phyloP scores from a whole-genome alignment of 2,329 filamentous ascomycete species.

The Colletotrichum somersetense region DNA sequence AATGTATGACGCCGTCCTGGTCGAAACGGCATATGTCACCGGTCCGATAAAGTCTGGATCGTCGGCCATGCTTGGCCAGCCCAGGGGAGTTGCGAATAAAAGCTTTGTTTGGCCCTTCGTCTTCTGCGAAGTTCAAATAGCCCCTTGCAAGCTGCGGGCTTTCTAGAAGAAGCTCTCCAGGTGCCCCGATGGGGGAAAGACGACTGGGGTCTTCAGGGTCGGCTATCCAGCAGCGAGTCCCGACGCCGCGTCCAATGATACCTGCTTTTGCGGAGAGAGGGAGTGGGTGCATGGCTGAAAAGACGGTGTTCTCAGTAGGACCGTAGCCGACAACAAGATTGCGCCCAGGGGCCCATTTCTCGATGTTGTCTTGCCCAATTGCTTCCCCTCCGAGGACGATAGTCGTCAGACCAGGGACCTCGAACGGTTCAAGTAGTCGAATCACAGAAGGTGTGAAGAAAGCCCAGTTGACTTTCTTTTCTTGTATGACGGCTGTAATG shows the following conservation, averaged over 20 bases:
- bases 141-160: constrained; percentile 30
- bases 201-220: constrained; percentile 20
- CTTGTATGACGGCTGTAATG: constrained; percentile 61
- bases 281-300: constrained; percentile 41
- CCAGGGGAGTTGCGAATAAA: constrained; percentile 31
- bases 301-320: constrained; percentile 43
- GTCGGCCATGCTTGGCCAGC: constrained; percentile 23
- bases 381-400: constrained; percentile 49
- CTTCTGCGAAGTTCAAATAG: constrained; percentile 28
- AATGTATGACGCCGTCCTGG: constrained; percentile 37
- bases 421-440: constrained; percentile 53
- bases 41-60: constrained; percentile 39
- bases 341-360: constrained; percentile 42
- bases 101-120: constrained; percentile 22
- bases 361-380: constrained; percentile 41
- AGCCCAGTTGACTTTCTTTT: constrained; percentile 64
- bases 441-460: constrained; percentile 71
- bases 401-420: constrained; percentile 54
- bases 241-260: constrained; percentile 26
- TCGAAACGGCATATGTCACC: constrained; percentile 38
- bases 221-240: constrained; percentile 30
- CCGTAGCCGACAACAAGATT: constrained; percentile 43
- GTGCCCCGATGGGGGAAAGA: constrained; percentile 26
- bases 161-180: constrained; percentile 38
- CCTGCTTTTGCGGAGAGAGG: background rate